A percentile compares a stretch with the other conserved stretches of the same genome.
phyloP scores from a whole-genome alignment of 2,329 filamentous ascomycete genomes.

The Alternaria infectoria region DNA sequence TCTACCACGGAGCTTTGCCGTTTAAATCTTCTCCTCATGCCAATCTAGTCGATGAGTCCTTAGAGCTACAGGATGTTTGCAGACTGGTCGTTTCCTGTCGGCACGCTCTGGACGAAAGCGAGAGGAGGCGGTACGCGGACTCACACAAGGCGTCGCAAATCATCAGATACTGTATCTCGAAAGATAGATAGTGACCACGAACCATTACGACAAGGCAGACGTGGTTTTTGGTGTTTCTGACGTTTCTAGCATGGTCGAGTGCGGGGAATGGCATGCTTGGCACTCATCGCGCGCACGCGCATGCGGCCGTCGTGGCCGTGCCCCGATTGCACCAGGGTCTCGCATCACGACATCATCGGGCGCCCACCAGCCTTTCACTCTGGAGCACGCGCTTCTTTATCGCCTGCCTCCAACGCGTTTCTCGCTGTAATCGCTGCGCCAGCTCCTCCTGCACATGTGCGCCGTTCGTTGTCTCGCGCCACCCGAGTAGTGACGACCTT shows the following conservation, averaged over 20 bases:
- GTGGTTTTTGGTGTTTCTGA: neutral
- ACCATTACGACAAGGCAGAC: neutral
- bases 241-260: constrained; percentile 1
- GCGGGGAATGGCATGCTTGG: neutral
- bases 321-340: neutral
- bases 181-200: too few species aligned
- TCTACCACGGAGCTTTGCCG: neutral
- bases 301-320: neutral
- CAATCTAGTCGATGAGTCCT: neutral
- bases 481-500: constrained; percentile 9
- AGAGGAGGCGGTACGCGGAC: neutral
- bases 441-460: neutral
- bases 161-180: neutral
- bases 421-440: neutral
- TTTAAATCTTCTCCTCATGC: neutral
- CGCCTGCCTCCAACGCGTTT: neutral
- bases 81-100: neutral
- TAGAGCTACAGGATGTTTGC: neutral
- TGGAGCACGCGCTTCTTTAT: neutral
- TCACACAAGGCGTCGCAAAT: neutral
- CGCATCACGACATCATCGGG: constrained; percentile 10
- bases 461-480: neutral
- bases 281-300: neutral
- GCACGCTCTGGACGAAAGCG: neutral
- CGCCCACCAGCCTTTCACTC: neutral